Percentiles rank a stretch among this genome's conserved stretches.
These are phyloP conservation scores for Xylariaceae sp. DNA, from an alignment of 2,329 filamentous ascomycete genomes.

Conservation along the genomic window DNA sequence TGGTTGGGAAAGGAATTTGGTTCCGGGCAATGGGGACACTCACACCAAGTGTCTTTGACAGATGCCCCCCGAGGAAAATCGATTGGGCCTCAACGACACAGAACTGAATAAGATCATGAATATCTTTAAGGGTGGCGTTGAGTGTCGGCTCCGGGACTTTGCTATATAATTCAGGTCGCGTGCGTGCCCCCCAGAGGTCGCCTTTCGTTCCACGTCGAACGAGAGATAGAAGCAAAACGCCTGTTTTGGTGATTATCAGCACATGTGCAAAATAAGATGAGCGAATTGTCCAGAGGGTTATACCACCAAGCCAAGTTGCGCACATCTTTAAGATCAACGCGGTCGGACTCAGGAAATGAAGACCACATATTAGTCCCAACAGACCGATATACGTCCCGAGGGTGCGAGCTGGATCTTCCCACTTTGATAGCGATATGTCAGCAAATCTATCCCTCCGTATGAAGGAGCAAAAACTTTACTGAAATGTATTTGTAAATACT, in stretches of 20 bases:
- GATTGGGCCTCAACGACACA: conserved; percentile 4
- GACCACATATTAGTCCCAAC: not conserved
- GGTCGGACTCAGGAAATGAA: conserved; percentile 4
- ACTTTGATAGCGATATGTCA: not conserved
- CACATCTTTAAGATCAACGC: conserved; percentile 6
- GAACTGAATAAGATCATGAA: conserved; percentile 10
- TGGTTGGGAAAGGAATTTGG: not conserved
- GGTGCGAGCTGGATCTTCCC: conserved; percentile 7
- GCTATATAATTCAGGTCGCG: conserved; percentile 4
- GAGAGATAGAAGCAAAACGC: conserved; percentile 3
- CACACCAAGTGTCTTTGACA: conserved; percentile 4
- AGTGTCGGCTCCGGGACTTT: conserved; percentile 7
- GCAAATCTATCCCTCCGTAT: not conserved
- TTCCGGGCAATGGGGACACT: not conserved
- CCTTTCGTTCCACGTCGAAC: conserved; percentile 2
- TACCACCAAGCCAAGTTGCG: conserved; percentile 7
- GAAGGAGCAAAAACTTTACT: not conserved
- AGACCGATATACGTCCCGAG: conserved; percentile 3
- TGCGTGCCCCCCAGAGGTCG: conserved; percentile 3
- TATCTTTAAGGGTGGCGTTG: conserved; percentile 8
- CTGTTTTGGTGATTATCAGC: not conserved
- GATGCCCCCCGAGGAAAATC: conserved; percentile 4
- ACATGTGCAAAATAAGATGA: not conserved
- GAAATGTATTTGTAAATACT: conserved; percentile 11
- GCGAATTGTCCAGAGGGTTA: not conserved